Conservation (phyloP, 2,329 filamentous ascomycete species). For the Verticillium longisporum region DNA sequence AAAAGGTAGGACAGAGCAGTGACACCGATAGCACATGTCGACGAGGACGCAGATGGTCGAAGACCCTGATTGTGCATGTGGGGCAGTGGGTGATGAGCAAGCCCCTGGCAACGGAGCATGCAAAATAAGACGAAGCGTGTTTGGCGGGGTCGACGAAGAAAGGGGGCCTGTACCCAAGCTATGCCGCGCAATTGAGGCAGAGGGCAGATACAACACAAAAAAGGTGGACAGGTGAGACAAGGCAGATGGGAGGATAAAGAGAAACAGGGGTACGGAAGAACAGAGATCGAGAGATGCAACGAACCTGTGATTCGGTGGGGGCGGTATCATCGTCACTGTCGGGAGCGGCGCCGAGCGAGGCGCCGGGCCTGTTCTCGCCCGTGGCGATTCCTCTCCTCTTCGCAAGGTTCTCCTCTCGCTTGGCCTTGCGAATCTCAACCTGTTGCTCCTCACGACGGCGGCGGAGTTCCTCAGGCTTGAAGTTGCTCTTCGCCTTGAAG, state of each 20-base stretch:
- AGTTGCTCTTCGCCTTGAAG: conserved; percentile 99
- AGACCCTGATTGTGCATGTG: conserved; percentile 5
- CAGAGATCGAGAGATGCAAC: conserved; percentile 2
- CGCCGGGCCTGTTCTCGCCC: conserved; percentile 71
- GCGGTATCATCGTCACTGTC: conserved; percentile 97
- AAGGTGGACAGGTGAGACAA: background rate
- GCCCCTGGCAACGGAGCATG: conserved; percentile 12
- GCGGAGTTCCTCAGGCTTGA: conserved; percentile 98
- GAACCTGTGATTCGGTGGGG: conserved; percentile 81
- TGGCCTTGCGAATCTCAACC: conserved; percentile 97
- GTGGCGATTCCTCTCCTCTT: conserved; percentile 93
- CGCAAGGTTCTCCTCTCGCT: conserved; percentile 97
- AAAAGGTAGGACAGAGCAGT: background rate
- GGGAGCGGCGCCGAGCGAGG: conserved; percentile 76
- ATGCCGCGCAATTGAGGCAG: background rate
- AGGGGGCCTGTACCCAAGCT: background rate
- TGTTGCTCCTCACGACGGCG: conserved; percentile 98
- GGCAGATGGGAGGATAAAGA: background rate
- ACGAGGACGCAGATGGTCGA: background rate
- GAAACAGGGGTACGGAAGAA: conserved; percentile 8
- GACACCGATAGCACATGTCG: background rate
- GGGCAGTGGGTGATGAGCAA: conserved; percentile 7
- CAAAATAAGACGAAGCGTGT: conserved; percentile 9
- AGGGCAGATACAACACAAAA: background rate
- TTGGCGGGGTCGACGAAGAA: conserved; percentile 9